Conservation (phyloP, 805 yeast species). For the Candida palmyrensis region DNA sequence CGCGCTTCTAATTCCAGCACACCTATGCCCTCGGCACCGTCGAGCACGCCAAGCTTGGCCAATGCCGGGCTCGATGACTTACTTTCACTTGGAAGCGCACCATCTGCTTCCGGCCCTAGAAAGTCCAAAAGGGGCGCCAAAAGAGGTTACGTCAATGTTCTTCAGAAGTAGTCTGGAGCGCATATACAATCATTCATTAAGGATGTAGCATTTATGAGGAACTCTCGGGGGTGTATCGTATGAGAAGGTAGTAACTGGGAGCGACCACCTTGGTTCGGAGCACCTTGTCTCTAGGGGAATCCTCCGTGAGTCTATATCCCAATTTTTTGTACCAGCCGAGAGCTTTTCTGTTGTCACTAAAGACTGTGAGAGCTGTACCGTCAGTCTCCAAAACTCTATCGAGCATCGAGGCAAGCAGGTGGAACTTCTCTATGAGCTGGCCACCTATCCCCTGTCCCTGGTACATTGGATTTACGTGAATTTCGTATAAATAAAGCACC, state of each 20-base stretch:
- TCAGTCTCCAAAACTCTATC: conserved; percentile 8
- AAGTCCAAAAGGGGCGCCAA: conserved; percentile 26
- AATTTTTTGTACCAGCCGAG: conserved; percentile 36
- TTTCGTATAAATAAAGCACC: conserved; percentile 52
- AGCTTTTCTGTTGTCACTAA: conserved; percentile 40
- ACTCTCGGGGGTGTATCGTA: conserved; percentile 9
- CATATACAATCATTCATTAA: too few species aligned
- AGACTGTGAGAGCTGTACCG: conserved; percentile 47
- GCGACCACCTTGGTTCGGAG: conserved; percentile 36
- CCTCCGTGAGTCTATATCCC: conserved; percentile 33
- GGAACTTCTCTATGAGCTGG: conserved; percentile 30
- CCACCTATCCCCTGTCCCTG: conserved; percentile 38
- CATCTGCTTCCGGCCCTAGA: conserved; percentile 14
- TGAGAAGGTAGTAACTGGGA: conserved; percentile 41
- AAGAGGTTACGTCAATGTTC: conserved; percentile 30
- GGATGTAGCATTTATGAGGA: too few species aligned
- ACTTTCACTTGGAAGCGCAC: conserved; percentile 24
- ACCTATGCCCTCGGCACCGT: conserved; percentile 7
- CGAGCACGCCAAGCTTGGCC: conserved; percentile 23
- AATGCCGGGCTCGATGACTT: conserved; percentile 39
- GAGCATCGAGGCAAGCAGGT: conserved; percentile 19
- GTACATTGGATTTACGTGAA: conserved; percentile 37
- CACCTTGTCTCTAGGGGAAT: conserved; percentile 41
- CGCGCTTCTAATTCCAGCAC: conserved; percentile 1
- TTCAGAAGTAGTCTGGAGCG: conserved; percentile 41